Base-by-base conservation (phyloP, 306 rosid species). In the cucumber (Cucumis sativus) region DNA sequence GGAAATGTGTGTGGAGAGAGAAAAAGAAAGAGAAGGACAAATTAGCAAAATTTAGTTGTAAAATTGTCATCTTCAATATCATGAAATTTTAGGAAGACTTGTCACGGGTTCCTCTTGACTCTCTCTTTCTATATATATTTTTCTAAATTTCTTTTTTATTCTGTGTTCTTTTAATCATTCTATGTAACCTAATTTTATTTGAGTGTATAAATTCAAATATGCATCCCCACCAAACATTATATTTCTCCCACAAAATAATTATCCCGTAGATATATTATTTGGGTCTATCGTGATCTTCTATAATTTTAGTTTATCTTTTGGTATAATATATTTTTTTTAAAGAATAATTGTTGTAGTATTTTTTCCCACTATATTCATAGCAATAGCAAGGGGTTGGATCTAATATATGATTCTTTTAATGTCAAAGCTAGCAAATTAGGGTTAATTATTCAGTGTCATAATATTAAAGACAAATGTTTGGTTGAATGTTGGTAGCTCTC, bases 41-140 rank as follows among this genome's bases (percentile, higher is more conserved):
- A 25, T 51, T 20, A 78, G 83, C 77, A 78, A 78, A 77, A 82
- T 60, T 12, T 69, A 37, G 65, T 28, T 52, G 79, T 75, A 66
- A 66, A 67, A 67, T 67, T 88, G 89, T 93, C 85, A 79, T 79
- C 79, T 64, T 35, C 69, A 74, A 71, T 80, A 37, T 37, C 39
- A 35, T 21, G 16, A 16, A 51, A 51, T 52, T 20, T 33, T 51
- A n/a, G 28, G 62, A 40, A 52, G 76, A 83, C 80, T 41, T 80
- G 83, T 93, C 97, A 91, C 98, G 98, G 96, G 96, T 87, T 89
- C 87, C 88, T 71, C 88, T 91, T 89, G 97, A 91, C 79, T 86
- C 86, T 77, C 77, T 81, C 54, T 63, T 8, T 35, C 68, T 63
- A 9, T 62, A 21, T 16, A 14, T 12, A 10, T 10, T 6, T 41